phyloP scores from a whole-genome alignment of 2,329 filamentous ascomycete species.

The Anthostomella pinea region DNA sequence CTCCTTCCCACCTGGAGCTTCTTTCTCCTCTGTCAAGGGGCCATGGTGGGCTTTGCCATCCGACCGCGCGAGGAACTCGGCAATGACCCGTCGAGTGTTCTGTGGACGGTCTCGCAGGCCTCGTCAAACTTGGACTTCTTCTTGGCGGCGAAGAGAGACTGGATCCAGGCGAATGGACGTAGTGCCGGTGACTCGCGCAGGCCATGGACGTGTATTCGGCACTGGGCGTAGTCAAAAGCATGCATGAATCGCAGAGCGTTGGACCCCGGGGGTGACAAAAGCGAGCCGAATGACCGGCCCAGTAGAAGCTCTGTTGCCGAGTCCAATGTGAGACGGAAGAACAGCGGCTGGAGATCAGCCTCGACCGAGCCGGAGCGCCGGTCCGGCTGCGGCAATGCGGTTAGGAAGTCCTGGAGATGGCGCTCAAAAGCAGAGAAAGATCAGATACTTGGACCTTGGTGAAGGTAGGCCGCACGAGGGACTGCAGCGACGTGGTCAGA shows the following conservation, averaged over 20 bases:
- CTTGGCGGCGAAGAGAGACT: neutral
- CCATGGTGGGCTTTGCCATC: too few relatives aligned
- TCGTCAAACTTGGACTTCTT: constrained; percentile 4
- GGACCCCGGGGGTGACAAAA: constrained; percentile 1
- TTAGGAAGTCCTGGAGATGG: constrained; percentile 8
- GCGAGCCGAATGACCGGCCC: constrained; percentile 3
- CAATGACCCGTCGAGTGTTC: constrained; percentile 3
- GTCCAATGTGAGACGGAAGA: constrained; percentile 7
- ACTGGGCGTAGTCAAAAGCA: constrained; percentile 8
- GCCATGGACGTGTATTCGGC: neutral
- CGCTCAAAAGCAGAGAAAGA: constrained; percentile 1
- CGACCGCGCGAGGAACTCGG: neutral
- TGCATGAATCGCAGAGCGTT: constrained; percentile 2
- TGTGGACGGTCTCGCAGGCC: constrained; percentile 3
- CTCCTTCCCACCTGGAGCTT: constrained; percentile 3
- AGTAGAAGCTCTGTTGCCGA: constrained; percentile 5
- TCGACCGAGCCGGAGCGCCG: constrained; percentile 2
- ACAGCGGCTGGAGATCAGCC: constrained; percentile 7
- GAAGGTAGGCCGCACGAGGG: constrained; percentile 4
- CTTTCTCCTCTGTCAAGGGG: too few relatives aligned
- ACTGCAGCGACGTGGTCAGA: neutral
- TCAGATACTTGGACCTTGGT: constrained; percentile 1
- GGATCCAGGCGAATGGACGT: constrained; percentile 1
- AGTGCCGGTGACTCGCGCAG: neutral
- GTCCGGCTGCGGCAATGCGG: constrained; percentile 2